These are phyloP conservation scores for Cymbopogon flexuosus DNA, from an alignment of 202 grass and related monocot species.

Conservation along the genomic window DNA sequence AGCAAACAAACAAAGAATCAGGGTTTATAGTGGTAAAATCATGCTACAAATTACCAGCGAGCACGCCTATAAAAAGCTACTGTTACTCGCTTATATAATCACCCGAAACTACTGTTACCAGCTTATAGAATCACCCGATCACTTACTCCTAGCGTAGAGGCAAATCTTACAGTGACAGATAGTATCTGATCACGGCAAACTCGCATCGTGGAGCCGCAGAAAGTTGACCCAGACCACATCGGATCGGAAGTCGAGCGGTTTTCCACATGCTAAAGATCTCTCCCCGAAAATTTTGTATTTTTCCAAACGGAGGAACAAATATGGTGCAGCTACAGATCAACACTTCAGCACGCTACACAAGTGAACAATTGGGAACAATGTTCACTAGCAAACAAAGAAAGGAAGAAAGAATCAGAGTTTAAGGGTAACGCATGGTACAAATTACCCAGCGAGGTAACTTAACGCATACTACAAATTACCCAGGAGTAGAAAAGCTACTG, in stretches of 20 bases:
- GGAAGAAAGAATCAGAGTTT: too few species aligned
- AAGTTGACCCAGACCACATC: not conserved
- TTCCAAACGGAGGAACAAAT: not conserved
- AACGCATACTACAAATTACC: too few species aligned
- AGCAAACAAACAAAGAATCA: slow-evolving; percentile 6
- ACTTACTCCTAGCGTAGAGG: too few species aligned
- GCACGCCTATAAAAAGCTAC: not conserved
- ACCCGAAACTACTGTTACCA: not conserved
- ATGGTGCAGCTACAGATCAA: not conserved
- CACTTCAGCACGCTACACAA: not conserved
- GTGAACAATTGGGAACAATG: not conserved
- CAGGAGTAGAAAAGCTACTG: not conserved
- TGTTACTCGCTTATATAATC: not conserved
- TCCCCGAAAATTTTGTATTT: too few species aligned
- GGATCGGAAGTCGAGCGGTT: slow-evolving; percentile 3
- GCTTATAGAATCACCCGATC: too few species aligned
- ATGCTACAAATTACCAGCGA: not conserved
- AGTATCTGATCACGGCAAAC: not conserved
- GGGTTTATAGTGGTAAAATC: not conserved
- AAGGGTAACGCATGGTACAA: too few species aligned
- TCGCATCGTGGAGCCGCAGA: not conserved
- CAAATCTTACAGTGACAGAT: too few species aligned
- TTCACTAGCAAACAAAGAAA: too few species aligned
- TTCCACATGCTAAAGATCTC: not conserved
- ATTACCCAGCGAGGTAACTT: too few species aligned